These are phyloP conservation scores for Tetracentron sinense DNA, from an alignment of 164 flowering plant genomes.

Conservation along the genomic window DNA sequence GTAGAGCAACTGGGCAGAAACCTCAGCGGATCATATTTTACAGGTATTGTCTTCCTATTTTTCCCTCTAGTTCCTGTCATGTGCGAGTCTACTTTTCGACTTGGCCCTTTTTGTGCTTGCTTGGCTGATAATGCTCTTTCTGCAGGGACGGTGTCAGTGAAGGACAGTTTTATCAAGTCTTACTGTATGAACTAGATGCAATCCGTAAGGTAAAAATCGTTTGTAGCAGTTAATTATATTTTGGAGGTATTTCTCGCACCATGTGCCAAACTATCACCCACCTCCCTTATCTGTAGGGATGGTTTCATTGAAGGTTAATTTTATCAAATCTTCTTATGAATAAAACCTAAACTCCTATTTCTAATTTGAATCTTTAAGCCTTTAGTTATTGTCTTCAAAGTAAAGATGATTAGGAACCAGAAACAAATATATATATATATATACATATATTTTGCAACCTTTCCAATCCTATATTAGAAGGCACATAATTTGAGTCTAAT, in stretches of 20 bases:
- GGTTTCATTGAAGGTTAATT: too few relatives aligned
- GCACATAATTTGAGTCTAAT: too few relatives aligned
- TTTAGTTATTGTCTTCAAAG: too few relatives aligned
- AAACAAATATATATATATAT: too few relatives aligned
- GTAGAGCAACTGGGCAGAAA: constrained; percentile 81
- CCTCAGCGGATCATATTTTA: constrained; percentile 95
- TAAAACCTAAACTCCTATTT: too few relatives aligned
- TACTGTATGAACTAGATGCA: constrained; percentile 80
- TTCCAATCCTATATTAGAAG: too few relatives aligned
- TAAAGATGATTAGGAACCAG: too few relatives aligned
- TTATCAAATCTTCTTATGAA: too few relatives aligned
- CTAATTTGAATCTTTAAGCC: too few relatives aligned
- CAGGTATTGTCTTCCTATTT: constrained; percentile 33
- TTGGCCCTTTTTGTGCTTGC: background rate
- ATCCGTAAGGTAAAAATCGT: constrained; percentile 61
- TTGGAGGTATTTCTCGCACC: background rate
- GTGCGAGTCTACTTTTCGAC: background rate
- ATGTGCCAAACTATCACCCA: background rate
- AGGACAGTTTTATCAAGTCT: constrained; percentile 87
- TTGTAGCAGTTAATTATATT: background rate
- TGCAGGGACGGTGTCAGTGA: constrained; percentile 90
- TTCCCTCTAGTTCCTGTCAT: background rate
- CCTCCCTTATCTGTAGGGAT: too few relatives aligned
- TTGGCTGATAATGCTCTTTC: background rate
- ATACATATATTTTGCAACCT: too few relatives aligned